phyloP scores from a whole-genome alignment of 305 asterid genomes.

The Fraxinus nigra region DNA sequence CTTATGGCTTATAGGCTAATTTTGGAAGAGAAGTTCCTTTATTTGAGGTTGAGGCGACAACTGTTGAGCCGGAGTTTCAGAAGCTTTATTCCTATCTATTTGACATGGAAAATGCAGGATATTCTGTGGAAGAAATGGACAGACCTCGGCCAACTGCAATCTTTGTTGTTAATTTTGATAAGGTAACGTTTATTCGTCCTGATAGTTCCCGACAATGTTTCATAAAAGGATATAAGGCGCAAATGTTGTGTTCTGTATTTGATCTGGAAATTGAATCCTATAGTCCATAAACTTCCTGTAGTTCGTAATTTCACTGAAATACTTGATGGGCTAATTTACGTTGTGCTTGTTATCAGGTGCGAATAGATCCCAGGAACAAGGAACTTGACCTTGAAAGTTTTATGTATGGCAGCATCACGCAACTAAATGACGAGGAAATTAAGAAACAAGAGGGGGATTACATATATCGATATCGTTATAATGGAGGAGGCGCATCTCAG shows the following conservation, averaged over 20 bases:
- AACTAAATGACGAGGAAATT: slow-evolving; percentile 77
- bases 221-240: slow-evolving; percentile 4
- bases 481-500: slow-evolving; percentile 99
- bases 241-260: slow-evolving; percentile 4
- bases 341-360: slow-evolving; percentile 46
- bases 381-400: slow-evolving; percentile 80
- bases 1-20: slow-evolving; percentile 54
- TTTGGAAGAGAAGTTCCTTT: slow-evolving; percentile 94
- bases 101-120: slow-evolving; percentile 61
- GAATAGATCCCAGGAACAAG: slow-evolving; percentile 90
- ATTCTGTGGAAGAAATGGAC: slow-evolving; percentile 65
- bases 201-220: not conserved
- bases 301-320: slow-evolving; percentile 3
- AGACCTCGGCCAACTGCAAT: slow-evolving; percentile 85
- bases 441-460: slow-evolving; percentile 92
- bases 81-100: slow-evolving; percentile 83
- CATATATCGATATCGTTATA: slow-evolving; percentile 81
- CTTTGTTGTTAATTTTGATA: slow-evolving; percentile 86
- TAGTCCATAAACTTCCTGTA: slow-evolving; percentile 10
- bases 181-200: slow-evolving; percentile 47
- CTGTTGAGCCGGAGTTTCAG: slow-evolving; percentile 83
- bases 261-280: slow-evolving; percentile 14
- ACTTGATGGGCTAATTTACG: not conserved
- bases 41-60: slow-evolving; percentile 92
- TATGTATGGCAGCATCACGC: slow-evolving; percentile 61